These are phyloP conservation scores for Daucus carota DNA, from an alignment of 129 eudicot species.

Conservation along the genomic window DNA sequence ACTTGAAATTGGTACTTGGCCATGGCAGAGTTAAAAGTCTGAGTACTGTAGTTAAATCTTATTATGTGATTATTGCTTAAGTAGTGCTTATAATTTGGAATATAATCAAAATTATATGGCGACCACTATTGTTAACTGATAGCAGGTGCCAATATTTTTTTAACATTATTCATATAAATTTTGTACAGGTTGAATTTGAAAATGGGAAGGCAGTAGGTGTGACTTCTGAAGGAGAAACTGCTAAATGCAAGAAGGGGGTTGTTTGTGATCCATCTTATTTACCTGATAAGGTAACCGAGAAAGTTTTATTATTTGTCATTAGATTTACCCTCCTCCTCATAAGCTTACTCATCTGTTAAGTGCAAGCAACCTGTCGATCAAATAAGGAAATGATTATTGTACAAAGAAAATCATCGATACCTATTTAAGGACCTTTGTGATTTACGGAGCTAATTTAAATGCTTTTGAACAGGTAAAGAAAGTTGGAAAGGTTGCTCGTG, in stretches of 20 bases:
- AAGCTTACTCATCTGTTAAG: not conserved
- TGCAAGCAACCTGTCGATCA: not conserved
- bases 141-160: not conserved
- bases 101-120: not conserved
- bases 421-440: not conserved
- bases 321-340: not conserved
- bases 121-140: not conserved
- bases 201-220: constrained; percentile 82
- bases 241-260: constrained; percentile 79
- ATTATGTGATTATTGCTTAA: not conserved
- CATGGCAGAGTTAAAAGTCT: not conserved
- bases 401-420: not conserved
- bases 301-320: not conserved
- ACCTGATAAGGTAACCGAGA: constrained; percentile 57
- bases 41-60: not conserved
- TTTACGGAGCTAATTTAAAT: constrained; percentile 1
- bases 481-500: constrained; percentile 92
- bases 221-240: constrained; percentile 94
- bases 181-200: constrained; percentile 67
- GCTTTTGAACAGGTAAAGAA: constrained; percentile 46
- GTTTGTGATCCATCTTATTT: constrained; percentile 94
- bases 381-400: not conserved
- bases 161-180: not conserved
- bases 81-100: not conserved
- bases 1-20: not conserved